Evolutionary conservation across 148 eudicot genomes (phyloP), one percentile per base, ranked within the genome.

Genomic region (Nyssa sinensis): DNA sequence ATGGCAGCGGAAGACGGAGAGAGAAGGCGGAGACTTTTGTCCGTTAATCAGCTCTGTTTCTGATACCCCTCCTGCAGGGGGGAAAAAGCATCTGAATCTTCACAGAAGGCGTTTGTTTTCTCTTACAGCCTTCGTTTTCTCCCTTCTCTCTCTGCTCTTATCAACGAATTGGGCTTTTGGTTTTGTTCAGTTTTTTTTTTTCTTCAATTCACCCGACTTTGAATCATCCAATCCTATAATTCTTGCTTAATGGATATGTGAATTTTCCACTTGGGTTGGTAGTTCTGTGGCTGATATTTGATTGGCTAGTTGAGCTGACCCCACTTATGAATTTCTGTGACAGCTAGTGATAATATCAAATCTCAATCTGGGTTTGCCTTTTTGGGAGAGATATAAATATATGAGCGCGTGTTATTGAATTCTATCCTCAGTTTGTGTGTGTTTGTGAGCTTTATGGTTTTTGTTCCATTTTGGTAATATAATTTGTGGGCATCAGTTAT

Each of bases 271-370:
- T 51, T 39, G 37, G 65, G 64, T 58, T 29, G 6, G 51, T 29
- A 51, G 35, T 37, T 61, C 11, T 39, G 65, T 72, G 55, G 74
- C 34, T 71, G 66, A 39, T 10, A 62, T 39, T n/a, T 61, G 37
- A 33, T 62, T 62, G 75, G n/a, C 28, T 44, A 2, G 12, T 61
- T 72, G 37, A 39, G 66, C 35, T 61, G 53, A 71, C 74, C 75
- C 57, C 66, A 72, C 75, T 6, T 29, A 7, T 4, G 25, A 62
- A 57, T 72, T 37, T 72, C 11, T 33, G 67, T 34, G 12, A 39
- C 67, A 72, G 58, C 23, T 13, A 7, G 66, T 35, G 66, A 72
- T 32, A 30, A 27, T 72, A 13, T 44, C 75, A 64, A 62, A 72
- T 53, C 25, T 60, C 70, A 6, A 60, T 27, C 66, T 61, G 27